Evolutionary conservation across 2,329 filamentous ascomycete genomes (phyloP).

Genomic region (Paecilomyces variotii): DNA sequence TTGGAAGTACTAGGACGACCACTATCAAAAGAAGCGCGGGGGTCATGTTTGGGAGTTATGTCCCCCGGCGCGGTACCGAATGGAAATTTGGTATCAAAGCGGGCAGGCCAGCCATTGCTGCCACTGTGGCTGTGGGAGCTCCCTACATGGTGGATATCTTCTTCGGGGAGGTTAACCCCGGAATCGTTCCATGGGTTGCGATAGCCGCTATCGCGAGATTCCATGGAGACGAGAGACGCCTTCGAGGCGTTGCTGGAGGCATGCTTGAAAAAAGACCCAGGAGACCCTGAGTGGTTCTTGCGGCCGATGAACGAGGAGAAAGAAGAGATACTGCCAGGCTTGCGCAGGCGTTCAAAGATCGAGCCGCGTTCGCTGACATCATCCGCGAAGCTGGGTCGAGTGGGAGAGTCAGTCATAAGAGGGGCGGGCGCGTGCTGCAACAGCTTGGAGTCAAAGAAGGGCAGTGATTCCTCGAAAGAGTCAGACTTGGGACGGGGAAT

Average conservation of each 20-base stretch:
- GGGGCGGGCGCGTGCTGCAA: constrained; percentile 83
- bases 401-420: constrained; percentile 77
- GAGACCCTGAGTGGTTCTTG: constrained; percentile 86
- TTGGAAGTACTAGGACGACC: constrained; percentile 89
- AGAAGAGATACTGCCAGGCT: constrained; percentile 88
- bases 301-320: constrained; percentile 94
- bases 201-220: constrained; percentile 89
- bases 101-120: constrained; percentile 44
- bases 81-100: constrained; percentile 57
- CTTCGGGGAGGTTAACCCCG: constrained; percentile 86
- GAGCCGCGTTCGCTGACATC: constrained; percentile 73
- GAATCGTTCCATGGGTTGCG: constrained; percentile 98
- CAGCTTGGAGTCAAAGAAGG: constrained; percentile 94
- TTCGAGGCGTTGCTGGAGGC: constrained; percentile 86
- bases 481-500: constrained; percentile 98
- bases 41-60: constrained; percentile 72
- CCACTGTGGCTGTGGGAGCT: constrained; percentile 56
- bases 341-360: constrained; percentile 85
- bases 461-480: constrained; percentile 93
- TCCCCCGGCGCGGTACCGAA: constrained; percentile 63
- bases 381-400: constrained; percentile 74
- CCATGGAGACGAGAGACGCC: constrained; percentile 90
- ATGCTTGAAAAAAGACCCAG: constrained; percentile 83
- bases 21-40: constrained; percentile 80
- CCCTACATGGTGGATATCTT: constrained; percentile 54